Base-by-base conservation (phyloP, 257 asterid species). In the Schizonepeta tenuifolia region DNA sequence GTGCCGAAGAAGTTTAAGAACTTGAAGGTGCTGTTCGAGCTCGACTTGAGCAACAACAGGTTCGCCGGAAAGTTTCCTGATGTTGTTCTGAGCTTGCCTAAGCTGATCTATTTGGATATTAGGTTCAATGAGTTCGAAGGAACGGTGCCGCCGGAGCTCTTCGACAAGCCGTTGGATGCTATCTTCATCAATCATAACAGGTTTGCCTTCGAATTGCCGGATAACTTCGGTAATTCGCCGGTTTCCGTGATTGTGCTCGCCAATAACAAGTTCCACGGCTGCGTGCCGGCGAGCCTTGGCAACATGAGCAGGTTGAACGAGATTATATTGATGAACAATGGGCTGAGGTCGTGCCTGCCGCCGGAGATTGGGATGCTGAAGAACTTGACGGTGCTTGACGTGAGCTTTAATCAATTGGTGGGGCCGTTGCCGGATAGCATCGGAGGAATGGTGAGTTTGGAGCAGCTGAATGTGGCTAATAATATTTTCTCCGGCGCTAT, bases 71-170 rank as follows among this genome's bases (percentile, higher is more conserved):
- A 86, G 75, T 91, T 91, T 49, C 97, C 97, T 72, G 77, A 83
- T n/a, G 97, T 91, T 35, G 96, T 91, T 2, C 78, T 91, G 7
- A 77, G 89, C 22, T 77, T 91, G 67, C 97, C 89, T 1, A 80
- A 82, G 67, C 73, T 91, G 73, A 81, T 84, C 0, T 91, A 76
- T 59, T 51, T 91, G 61, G 97, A 91, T 65, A 86, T 91, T 3
- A 86, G 97, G 65, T 87, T 65, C 77, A 89, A 91, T 56, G 97
- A 91, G 69, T 91, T 91, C 35, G 97, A 91, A 83, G 97, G 97
- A 1, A 83, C 86, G 14, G 96, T 91, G 7, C 97, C 96, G 2
- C 70, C 85, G 0, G 76, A 85, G 35, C 87, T 91, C 0, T 91
- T 91, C 53, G 97, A 89, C 71, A 89, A 85, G 54, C 93, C 96